These are phyloP conservation scores for Debaryomyces nepalensis DNA, from an alignment of 1,139 yeast species.

Conservation along the genomic window DNA sequence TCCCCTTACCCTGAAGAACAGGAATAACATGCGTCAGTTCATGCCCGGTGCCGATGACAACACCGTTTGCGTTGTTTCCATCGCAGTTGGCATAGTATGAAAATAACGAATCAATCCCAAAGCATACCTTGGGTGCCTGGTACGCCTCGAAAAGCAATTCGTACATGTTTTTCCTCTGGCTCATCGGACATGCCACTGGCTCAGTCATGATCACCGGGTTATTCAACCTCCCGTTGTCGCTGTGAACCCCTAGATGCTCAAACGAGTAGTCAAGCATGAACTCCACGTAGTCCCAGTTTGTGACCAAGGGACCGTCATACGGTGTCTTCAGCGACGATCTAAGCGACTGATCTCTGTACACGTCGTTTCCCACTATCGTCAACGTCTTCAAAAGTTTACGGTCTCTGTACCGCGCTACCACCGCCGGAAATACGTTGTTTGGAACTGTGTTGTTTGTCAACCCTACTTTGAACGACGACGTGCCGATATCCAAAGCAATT, in stretches of 20 bases:
- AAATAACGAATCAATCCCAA: slow-evolving; percentile 83
- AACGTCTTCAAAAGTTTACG: slow-evolving; percentile 66
- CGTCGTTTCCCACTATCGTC: slow-evolving; percentile 84
- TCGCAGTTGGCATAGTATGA: slow-evolving; percentile 62
- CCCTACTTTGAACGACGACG: slow-evolving; percentile 74
- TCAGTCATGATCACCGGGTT: slow-evolving; percentile 88
- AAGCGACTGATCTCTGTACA: slow-evolving; percentile 68
- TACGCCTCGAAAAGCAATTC: slow-evolving; percentile 86
- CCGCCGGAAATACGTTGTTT: slow-evolving; percentile 67
- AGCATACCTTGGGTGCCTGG: slow-evolving; percentile 69
- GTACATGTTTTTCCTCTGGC: slow-evolving; percentile 74
- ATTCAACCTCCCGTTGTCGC: slow-evolving; percentile 56
- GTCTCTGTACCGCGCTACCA: slow-evolving; percentile 77
- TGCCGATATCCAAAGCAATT: slow-evolving; percentile 82
- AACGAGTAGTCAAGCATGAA: slow-evolving; percentile 81
- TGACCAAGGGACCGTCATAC: slow-evolving; percentile 81
- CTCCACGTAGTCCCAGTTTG: slow-evolving; percentile 94
- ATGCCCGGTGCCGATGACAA: slow-evolving; percentile 82
- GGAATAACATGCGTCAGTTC: slow-evolving; percentile 87
- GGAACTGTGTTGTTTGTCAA: slow-evolving; percentile 60
- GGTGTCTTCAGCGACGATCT: slow-evolving; percentile 76
- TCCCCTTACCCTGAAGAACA: slow-evolving; percentile 67
- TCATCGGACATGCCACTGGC: slow-evolving; percentile 67
- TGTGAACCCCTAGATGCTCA: slow-evolving; percentile 71
- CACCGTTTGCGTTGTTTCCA: slow-evolving; percentile 49